Evolutionary conservation across 2,329 filamentous ascomycete species (phyloP).

Genomic region (Torrubiellomyces zombiae): DNA sequence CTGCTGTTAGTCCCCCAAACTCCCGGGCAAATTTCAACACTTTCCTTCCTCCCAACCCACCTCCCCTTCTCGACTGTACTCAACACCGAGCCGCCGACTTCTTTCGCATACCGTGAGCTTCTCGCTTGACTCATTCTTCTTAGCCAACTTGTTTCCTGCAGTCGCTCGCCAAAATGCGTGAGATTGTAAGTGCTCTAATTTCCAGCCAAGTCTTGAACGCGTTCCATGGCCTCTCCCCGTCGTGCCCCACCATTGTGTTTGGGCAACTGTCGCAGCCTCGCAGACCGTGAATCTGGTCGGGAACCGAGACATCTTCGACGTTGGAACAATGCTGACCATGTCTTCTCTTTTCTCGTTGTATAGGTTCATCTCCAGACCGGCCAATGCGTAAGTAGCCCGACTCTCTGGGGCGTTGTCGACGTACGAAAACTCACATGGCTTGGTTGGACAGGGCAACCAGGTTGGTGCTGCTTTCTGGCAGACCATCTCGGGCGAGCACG

Average conservation of each 20-base stretch:
- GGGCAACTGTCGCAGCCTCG: too few relatives aligned
- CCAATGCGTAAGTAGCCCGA: slow-evolving; percentile 77
- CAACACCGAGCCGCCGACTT: slow-evolving; percentile 17
- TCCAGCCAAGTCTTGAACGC: too few relatives aligned
- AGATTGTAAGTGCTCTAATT: slow-evolving; percentile 40
- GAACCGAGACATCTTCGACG: too few relatives aligned
- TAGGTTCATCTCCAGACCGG: slow-evolving; percentile 99
- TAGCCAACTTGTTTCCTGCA: slow-evolving; percentile 9
- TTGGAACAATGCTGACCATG: slow-evolving; percentile 32
- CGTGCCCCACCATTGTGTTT: slow-evolving; percentile 23
- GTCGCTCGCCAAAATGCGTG: slow-evolving; percentile 40
- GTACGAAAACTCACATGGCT: slow-evolving; percentile 24
- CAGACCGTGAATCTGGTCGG: too few relatives aligned
- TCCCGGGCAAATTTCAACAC: slow-evolving; percentile 12
- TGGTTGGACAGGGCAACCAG: slow-evolving; percentile 76
- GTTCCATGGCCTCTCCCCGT: slow-evolving; percentile 10
- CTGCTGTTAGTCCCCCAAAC: too few relatives aligned
- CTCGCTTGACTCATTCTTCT: slow-evolving; percentile 5
- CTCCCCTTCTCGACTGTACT: slow-evolving; percentile 17
- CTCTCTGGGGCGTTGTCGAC: slow-evolving; percentile 3
- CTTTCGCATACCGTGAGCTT: too few relatives aligned
- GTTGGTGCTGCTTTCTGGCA: slow-evolving; percentile 99
- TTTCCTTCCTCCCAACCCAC: slow-evolving; percentile 13
- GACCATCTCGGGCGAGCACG: slow-evolving; percentile 79
- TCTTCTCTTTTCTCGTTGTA: slow-evolving; percentile 32